phyloP scores from a whole-genome alignment of 768 basidiomycete species.

The Pisolithus albus region DNA sequence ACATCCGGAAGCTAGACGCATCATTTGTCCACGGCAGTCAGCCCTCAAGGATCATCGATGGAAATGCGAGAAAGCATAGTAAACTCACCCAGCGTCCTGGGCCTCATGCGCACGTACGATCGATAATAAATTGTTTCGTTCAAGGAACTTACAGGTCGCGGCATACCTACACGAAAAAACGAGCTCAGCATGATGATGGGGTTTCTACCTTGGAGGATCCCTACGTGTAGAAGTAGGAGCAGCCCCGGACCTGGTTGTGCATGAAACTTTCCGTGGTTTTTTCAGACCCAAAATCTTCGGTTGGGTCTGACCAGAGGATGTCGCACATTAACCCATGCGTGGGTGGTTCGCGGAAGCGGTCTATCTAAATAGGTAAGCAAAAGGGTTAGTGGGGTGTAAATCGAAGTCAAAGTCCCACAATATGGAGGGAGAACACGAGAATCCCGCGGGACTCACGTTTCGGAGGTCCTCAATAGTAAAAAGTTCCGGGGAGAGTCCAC shows the following conservation, averaged over 20 bases:
- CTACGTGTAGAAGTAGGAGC: constrained; percentile 71
- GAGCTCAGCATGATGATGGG: neutral
- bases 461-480: constrained; percentile 63
- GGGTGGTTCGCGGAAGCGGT: constrained; percentile 68
- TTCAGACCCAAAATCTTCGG: constrained; percentile 67
- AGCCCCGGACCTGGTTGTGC: constrained; percentile 69
- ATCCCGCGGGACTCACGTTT: constrained; percentile 31
- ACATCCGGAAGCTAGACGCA: constrained; percentile 73
- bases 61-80: neutral
- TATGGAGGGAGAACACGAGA: no score
- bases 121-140: constrained; percentile 84
- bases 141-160: constrained; percentile 90
- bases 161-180: constrained; percentile 46
- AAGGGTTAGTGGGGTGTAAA: no score
- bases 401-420: no score
- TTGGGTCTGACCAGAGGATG: constrained; percentile 68
- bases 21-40: neutral
- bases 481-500: constrained; percentile 65
- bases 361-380: constrained; percentile 37
- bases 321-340: constrained; percentile 73
- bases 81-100: constrained; percentile 82
- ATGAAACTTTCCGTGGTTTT: constrained; percentile 59
- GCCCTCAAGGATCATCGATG: neutral
- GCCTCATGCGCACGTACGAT: constrained; percentile 96
- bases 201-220: constrained; percentile 10